Conservation (phyloP, 352 stramenopile species). For the Globisporangium orthogonon region DNA sequence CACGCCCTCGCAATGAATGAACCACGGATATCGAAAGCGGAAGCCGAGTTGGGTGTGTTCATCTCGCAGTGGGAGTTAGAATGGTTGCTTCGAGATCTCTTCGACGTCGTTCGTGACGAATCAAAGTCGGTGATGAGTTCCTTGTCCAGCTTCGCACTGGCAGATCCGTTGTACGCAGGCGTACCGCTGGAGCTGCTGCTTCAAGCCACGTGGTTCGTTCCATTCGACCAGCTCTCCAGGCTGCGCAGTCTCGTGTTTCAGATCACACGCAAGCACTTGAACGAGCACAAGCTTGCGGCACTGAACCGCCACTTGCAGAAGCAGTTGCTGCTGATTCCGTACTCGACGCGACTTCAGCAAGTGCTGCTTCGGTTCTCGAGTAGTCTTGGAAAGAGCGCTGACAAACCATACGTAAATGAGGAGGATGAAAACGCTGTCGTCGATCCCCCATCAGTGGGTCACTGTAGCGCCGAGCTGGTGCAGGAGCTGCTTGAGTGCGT, state of each 20-base stretch:
- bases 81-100: slow-evolving; percentile 28
- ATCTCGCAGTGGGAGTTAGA: slow-evolving; percentile 58
- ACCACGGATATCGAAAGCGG: not conserved
- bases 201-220: slow-evolving; percentile 58
- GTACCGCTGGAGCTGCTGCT: slow-evolving; percentile 24
- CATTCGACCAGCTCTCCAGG: slow-evolving; percentile 39
- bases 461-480: slow-evolving; percentile 4
- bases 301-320: slow-evolving; percentile 42
- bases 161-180: slow-evolving; percentile 11
- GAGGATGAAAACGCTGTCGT: not conserved
- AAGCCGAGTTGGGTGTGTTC: slow-evolving; percentile 27
- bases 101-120: slow-evolving; percentile 2
- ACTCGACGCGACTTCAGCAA: slow-evolving; percentile 31
- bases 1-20: slow-evolving; percentile 22
- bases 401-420: not conserved
- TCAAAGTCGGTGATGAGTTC: not conserved
- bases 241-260: slow-evolving; percentile 45
- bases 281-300: slow-evolving; percentile 39
- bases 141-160: slow-evolving; percentile 6
- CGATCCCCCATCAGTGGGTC: not conserved
- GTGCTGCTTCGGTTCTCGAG: slow-evolving; percentile 30
- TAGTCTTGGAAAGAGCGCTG: not conserved
- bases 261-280: slow-evolving; percentile 47
- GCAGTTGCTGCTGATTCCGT: slow-evolving; percentile 36
- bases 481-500: slow-evolving; percentile 13